Percentiles rank a stretch among this genome's conserved stretches.
Evolutionary conservation across 1,139 yeast species (phyloP).

Genomic region (Geotrichum europaeum): DNA sequence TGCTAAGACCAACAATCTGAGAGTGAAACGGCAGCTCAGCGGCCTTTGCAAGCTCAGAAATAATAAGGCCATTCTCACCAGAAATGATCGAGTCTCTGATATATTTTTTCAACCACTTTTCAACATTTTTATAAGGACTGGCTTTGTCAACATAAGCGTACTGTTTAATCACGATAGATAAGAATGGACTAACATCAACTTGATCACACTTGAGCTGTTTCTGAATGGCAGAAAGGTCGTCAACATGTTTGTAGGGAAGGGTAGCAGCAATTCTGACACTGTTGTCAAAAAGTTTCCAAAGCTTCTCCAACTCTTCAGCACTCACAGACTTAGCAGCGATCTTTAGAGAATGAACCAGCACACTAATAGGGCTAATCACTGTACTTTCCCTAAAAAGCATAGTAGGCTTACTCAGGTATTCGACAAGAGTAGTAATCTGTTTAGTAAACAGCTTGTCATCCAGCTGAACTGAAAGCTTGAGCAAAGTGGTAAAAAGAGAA

Average conservation of each 20-base stretch:
- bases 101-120: slow-evolving; percentile 48
- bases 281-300: slow-evolving; percentile 69
- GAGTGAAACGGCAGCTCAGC: slow-evolving; percentile 5
- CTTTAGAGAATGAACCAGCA: slow-evolving; percentile 27
- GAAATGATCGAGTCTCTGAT: slow-evolving; percentile 32
- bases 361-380: slow-evolving; percentile 31
- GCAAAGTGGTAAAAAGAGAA: slow-evolving; percentile 55
- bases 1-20: background rate
- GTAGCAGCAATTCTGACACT: slow-evolving; percentile 60
- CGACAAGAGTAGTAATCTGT: slow-evolving; percentile 40
- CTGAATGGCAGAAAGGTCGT: slow-evolving; percentile 43
- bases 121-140: slow-evolving; percentile 27
- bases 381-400: slow-evolving; percentile 44
- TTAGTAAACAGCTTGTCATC: slow-evolving; percentile 34
- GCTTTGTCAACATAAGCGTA: slow-evolving; percentile 48
- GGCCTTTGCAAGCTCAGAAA: slow-evolving; percentile 6
- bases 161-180: slow-evolving; percentile 67
- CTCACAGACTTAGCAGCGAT: slow-evolving; percentile 11
- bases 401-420: slow-evolving; percentile 40
- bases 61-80: slow-evolving; percentile 20
- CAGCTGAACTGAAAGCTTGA: slow-evolving; percentile 42
- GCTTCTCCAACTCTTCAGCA: slow-evolving; percentile 20
- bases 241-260: slow-evolving; percentile 80
- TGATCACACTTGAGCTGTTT: slow-evolving; percentile 18
- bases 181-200: slow-evolving; percentile 54